Evolutionary conservation across 2,329 filamentous ascomycete genomes (phyloP).

Genomic region (Mycocentrospora acerina): DNA sequence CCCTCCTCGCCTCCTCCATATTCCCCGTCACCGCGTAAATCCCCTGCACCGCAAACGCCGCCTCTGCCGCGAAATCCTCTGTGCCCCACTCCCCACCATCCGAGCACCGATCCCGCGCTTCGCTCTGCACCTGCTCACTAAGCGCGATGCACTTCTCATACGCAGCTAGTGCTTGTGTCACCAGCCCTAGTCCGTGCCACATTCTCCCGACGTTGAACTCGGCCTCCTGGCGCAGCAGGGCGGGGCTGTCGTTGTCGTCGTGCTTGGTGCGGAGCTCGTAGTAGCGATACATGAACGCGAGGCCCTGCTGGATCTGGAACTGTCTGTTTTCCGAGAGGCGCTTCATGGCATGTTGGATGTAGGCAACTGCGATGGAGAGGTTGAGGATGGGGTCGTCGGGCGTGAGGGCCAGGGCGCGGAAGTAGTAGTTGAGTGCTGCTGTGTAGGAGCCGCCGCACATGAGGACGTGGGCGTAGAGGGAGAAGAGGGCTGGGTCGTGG

Average conservation of each 20-base stretch:
- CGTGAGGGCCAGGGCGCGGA: slow-evolving; percentile 65
- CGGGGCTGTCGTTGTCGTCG: slow-evolving; percentile 37
- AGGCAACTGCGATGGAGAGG: slow-evolving; percentile 72
- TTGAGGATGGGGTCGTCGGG: slow-evolving; percentile 76
- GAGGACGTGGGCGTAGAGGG: slow-evolving; percentile 87
- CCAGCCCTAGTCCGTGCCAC: slow-evolving; percentile 74
- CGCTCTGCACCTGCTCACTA: slow-evolving; percentile 45
- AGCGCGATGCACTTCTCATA: slow-evolving; percentile 64
- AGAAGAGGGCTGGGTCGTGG: slow-evolving; percentile 74
- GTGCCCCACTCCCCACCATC: slow-evolving; percentile 40
- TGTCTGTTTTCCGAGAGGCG: slow-evolving; percentile 88
- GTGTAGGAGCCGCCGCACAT: slow-evolving; percentile 81
- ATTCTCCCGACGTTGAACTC: slow-evolving; percentile 78
- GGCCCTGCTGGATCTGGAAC: slow-evolving; percentile 80
- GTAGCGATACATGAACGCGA: slow-evolving; percentile 77
- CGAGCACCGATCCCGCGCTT: slow-evolving; percentile 15
- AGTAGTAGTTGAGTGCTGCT: slow-evolving; percentile 85
- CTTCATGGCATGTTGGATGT: slow-evolving; percentile 87
- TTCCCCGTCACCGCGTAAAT: slow-evolving; percentile 68
- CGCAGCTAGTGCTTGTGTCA: slow-evolving; percentile 69
- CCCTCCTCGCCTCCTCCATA: slow-evolving; percentile 56
- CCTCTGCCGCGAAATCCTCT: slow-evolving; percentile 67
- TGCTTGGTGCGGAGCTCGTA: slow-evolving; percentile 58
- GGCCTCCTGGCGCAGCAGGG: slow-evolving; percentile 67
- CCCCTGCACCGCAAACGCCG: slow-evolving; percentile 72